phyloP scores from a whole-genome alignment of 2,329 filamentous ascomycete genomes.

The Trichoderma sp. region DNA sequence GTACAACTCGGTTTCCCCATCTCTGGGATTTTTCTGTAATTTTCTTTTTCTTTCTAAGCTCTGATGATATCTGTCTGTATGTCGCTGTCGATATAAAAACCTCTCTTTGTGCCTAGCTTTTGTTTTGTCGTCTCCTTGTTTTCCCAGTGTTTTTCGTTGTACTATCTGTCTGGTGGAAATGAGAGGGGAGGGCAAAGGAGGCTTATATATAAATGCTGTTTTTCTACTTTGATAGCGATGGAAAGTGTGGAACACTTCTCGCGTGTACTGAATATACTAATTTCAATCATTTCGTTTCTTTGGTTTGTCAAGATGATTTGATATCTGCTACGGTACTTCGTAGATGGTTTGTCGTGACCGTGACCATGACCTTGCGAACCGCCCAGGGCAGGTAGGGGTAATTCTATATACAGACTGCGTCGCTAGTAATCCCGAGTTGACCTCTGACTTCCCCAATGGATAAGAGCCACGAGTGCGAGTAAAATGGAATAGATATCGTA shows the following conservation, averaged over 20 bases:
- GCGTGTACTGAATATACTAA: no score
- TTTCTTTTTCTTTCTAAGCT: neutral
- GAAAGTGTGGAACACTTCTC: no score
- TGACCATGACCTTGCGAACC: neutral
- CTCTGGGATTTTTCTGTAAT: neutral
- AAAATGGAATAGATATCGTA: slow-evolving; percentile 4
- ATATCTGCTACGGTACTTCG: neutral
- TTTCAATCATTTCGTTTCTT: no score
- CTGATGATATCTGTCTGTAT: slow-evolving; percentile 18
- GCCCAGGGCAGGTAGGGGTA: neutral
- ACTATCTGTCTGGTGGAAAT: no score
- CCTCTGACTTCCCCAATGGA: slow-evolving; percentile 2
- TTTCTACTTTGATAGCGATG: no score
- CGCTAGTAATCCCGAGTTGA: slow-evolving; percentile 2
- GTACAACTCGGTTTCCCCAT: neutral
- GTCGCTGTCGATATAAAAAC: slow-evolving; percentile 5
- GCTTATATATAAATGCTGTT: no score
- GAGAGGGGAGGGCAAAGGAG: no score
- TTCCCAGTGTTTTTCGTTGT: neutral
- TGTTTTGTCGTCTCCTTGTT: neutral
- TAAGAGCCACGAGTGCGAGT: neutral
- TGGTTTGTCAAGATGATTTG: neutral
- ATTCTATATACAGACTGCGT: slow-evolving; percentile 21
- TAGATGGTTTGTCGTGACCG: neutral
- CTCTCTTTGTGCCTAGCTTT: neutral